Conservation (phyloP, 164 flowering plant genomes). For the Umbellularia californica region DNA sequence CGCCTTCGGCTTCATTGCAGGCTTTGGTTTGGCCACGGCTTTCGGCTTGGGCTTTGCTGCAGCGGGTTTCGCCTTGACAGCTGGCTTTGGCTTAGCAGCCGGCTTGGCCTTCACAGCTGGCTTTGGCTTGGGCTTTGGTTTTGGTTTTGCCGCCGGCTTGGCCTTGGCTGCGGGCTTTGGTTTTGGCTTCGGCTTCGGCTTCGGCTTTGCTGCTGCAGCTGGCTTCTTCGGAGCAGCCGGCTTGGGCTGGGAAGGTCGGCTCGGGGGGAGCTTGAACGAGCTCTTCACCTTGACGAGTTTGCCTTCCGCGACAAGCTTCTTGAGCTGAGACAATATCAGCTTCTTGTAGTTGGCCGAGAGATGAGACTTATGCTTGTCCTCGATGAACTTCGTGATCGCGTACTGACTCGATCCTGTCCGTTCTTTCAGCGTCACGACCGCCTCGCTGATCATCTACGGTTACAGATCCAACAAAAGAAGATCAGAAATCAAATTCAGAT, state of each 20-base stretch:
- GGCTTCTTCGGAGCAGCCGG: not conserved
- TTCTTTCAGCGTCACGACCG: slow-evolving; percentile 42
- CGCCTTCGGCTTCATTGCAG: slow-evolving; percentile 1
- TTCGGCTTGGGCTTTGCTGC: not conserved
- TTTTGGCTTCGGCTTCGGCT: not conserved
- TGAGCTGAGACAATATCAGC: slow-evolving; percentile 34
- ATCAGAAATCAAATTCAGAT: not conserved
- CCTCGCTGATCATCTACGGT: slow-evolving; percentile 49
- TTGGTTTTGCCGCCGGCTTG: not conserved
- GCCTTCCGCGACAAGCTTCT: slow-evolving; percentile 30
- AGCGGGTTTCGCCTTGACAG: not conserved
- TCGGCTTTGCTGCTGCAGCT: not conserved
- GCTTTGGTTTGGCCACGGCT: not conserved
- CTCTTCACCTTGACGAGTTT: slow-evolving; percentile 40
- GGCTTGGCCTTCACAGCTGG: not conserved
- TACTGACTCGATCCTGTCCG: slow-evolving; percentile 48
- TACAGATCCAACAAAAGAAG: not conserved
- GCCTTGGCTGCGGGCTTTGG: not conserved
- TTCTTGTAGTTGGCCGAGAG: slow-evolving; percentile 45
- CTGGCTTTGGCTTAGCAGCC: not conserved
- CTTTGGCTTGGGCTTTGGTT: not conserved
- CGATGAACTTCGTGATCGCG: slow-evolving; percentile 46
- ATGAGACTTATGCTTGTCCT: slow-evolving; percentile 27
- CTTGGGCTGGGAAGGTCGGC: not conserved
- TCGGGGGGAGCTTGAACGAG: slow-evolving; percentile 29